Evolutionary conservation across 2,329 filamentous ascomycete species (phyloP), one percentile per base, ranked within the genome.

Genomic region (Helicocarpus griseus): DNA sequence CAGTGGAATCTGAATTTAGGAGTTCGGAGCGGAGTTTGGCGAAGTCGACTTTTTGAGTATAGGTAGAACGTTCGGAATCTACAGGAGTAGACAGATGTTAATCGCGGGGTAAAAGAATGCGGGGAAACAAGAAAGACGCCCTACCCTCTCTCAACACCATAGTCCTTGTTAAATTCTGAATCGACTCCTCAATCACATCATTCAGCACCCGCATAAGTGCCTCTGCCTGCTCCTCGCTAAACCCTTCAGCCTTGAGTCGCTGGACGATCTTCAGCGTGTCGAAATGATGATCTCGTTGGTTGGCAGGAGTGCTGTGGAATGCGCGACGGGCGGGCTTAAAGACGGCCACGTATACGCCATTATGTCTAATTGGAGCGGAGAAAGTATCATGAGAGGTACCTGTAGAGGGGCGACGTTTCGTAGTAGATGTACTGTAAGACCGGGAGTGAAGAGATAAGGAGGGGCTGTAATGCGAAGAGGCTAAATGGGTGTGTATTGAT

Each of bases 161-260:
- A 14, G 91, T 97, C 57, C 91, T 84, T 0, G 91, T 97, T 47
- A 98, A 79, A 70, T 97, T 97, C 68, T 96, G 91, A 61, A 98
- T 97, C 66, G 88, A 95, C 72, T 98, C 93, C 68, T 97, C 88
- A 58, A 98, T 96, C 8, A 97, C 91, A 68, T 97, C 90, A 70
- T 89, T 90, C 36, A 98, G 76, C 5, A 97, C 88, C 66, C 87
- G 88, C 93, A 98, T 97, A 86, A 96, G 93, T n/a, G 93, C 91
- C 24, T 89, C 89, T 2, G 90, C 85, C 71, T 98, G 93, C 60
- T 90, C 86, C 69, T 97, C 91, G 22, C 89, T 95, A 68, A 97
- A 96, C 0, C 93, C 93, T 67, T 98, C 93, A 58, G 81, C 81
- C 68, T 91, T 84, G 38, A 98, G 76, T 49, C 88, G 79, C 71